These are phyloP conservation scores for Gymnopilus junonius DNA, from an alignment of 768 basidiomycete species.

Conservation along the genomic window DNA sequence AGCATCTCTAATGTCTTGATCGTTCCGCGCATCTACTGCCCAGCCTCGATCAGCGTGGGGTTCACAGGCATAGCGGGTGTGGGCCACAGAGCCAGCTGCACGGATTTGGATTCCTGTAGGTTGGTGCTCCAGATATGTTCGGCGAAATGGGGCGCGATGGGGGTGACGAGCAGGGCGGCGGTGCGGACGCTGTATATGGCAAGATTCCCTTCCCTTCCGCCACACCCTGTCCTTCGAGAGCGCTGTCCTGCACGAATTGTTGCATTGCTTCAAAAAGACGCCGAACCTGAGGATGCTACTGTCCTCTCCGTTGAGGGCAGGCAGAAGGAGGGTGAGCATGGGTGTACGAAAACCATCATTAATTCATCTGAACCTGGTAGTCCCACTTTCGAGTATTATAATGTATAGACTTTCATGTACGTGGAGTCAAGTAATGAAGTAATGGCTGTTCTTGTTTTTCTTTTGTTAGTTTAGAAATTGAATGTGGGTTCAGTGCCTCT, in stretches of 20 bases:
- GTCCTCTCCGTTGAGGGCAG: conserved; percentile 70
- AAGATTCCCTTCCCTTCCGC: conserved; percentile 85
- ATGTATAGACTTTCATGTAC: no score
- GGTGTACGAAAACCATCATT: conserved; percentile 71
- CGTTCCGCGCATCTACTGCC: conserved; percentile 86
- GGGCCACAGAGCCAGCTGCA: conserved; percentile 89
- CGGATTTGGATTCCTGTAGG: conserved; percentile 72
- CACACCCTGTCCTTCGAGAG: conserved; percentile 83
- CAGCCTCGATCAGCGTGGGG: conserved; percentile 68
- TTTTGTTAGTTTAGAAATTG: no score
- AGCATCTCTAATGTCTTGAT: conserved; percentile 91
- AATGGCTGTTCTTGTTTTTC: no score
- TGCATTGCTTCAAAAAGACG: conserved; percentile 82
- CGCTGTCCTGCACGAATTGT: conserved; percentile 67
- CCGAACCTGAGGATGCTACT: conserved; percentile 72
- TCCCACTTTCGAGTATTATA: conserved; percentile 88
- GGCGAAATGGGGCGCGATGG: conserved; percentile 92
- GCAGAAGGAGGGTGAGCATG: conserved; percentile 52
- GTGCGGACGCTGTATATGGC: conserved; percentile 83
- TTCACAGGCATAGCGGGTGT: conserved; percentile 64
- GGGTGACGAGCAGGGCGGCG: conserved; percentile 80
- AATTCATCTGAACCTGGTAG: conserved; percentile 88
- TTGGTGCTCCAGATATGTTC: conserved; percentile 87
- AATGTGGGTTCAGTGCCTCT: no score
- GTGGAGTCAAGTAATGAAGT: no score